These are phyloP conservation scores for Pyricularia pennisetigena DNA, from an alignment of 2,329 filamentous ascomycete genomes.

Conservation along the genomic window DNA sequence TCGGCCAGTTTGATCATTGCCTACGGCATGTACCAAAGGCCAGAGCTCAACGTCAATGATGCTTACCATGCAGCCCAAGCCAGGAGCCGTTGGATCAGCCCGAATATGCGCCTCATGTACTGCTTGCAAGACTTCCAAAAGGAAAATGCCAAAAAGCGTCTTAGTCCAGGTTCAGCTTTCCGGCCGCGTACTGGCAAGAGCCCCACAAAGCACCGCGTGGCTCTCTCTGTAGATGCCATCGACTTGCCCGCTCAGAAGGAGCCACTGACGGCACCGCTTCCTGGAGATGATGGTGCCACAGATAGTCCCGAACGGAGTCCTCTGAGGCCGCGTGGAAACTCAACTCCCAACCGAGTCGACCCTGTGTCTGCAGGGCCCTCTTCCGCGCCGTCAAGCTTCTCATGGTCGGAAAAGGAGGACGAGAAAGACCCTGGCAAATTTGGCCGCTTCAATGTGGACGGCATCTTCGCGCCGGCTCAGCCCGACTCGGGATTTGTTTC, in stretches of 20 bases:
- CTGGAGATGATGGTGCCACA: conserved; percentile 36
- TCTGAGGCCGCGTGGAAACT: conserved; percentile 40
- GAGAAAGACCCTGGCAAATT: conserved; percentile 27
- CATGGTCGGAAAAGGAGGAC: conserved; percentile 44
- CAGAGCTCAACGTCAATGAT: conserved; percentile 68
- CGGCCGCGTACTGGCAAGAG: conserved; percentile 41
- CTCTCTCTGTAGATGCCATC: conserved; percentile 49
- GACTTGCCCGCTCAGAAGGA: conserved; percentile 36
- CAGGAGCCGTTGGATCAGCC: conserved; percentile 79
- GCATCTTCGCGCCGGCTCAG: conserved; percentile 26
- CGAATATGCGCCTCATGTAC: conserved; percentile 89
- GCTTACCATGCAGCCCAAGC: conserved; percentile 73
- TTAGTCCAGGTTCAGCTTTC: conserved; percentile 33
- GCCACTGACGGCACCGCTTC: conserved; percentile 51
- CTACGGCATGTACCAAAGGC: conserved; percentile 73
- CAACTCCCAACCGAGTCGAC: conserved; percentile 35
- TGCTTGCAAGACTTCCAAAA: conserved; percentile 76
- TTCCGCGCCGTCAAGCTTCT: conserved; percentile 54
- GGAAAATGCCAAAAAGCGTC: conserved; percentile 42
- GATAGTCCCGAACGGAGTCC: conserved; percentile 29
- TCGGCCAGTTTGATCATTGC: conserved; percentile 82
- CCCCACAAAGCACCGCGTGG: conserved; percentile 49
- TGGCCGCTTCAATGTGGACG: conserved; percentile 28
- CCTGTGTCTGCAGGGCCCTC: conserved; percentile 52
- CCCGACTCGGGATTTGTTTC: conserved; percentile 18